Conservation (phyloP, 768 basidiomycete species). For the Chiua virens region DNA sequence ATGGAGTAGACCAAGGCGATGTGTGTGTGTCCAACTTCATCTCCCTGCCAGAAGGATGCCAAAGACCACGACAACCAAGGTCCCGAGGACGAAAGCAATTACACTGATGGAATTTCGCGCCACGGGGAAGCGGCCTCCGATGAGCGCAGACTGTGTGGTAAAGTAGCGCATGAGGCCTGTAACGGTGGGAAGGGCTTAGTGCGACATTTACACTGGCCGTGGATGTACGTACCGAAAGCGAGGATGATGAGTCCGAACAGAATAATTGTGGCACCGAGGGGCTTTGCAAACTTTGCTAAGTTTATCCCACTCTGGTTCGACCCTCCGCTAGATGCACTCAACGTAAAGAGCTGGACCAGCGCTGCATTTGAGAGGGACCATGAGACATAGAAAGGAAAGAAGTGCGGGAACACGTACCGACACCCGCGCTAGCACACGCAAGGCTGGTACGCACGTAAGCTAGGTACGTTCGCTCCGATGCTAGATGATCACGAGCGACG, state of each 20-base stretch:
- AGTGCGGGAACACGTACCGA: conserved; percentile 42
- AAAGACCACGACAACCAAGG: conserved; percentile 45
- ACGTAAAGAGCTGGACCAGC: conserved; percentile 55
- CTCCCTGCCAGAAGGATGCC: conserved; percentile 39
- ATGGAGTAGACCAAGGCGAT: background rate
- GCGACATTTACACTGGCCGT: background rate
- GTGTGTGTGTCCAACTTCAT: background rate
- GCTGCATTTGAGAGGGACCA: conserved; percentile 26
- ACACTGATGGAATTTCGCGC: conserved; percentile 45
- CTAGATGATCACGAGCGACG: conserved; percentile 64
- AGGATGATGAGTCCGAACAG: conserved; percentile 48
- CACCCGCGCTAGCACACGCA: conserved; percentile 56
- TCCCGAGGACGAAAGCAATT: conserved; percentile 40
- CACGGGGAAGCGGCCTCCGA: conserved; percentile 52
- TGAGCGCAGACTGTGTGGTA: conserved; percentile 48
- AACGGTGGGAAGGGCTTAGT: background rate
- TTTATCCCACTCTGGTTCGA: conserved; percentile 1
- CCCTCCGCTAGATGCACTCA: conserved; percentile 19
- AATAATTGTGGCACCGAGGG: conserved; percentile 52
- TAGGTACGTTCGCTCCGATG: conserved; percentile 61
- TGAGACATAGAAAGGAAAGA: too few species aligned
- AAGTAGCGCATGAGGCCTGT: conserved; percentile 56
- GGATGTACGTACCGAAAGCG: conserved; percentile 39
- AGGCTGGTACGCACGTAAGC: conserved; percentile 67
- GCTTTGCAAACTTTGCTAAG: conserved; percentile 40